Evolutionary conservation across 2,329 filamentous ascomycete genomes (phyloP).

Genomic region (Xylariaceae sp.): DNA sequence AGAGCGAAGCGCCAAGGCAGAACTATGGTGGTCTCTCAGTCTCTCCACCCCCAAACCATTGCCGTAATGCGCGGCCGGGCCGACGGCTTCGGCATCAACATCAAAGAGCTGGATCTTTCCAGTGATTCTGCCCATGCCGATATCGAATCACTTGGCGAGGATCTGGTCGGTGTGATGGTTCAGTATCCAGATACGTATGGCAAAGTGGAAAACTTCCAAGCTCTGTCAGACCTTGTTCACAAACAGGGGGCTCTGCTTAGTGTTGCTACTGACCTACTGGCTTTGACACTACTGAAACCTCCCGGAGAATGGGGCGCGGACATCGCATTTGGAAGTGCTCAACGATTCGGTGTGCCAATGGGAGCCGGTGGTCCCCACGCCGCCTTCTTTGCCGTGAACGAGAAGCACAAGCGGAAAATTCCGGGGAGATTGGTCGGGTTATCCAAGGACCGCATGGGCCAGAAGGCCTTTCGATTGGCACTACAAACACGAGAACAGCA

Average conservation of each 20-base stretch:
- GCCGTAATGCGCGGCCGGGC: conserved; percentile 78
- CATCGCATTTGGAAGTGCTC: conserved; percentile 87
- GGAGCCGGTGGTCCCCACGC: conserved; percentile 93
- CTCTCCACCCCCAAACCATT: conserved; percentile 79
- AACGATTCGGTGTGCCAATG: conserved; percentile 85
- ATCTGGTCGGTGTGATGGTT: conserved; percentile 82
- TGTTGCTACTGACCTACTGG: conserved; percentile 82
- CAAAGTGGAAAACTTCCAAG: conserved; percentile 66
- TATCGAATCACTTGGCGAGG: conserved; percentile 68
- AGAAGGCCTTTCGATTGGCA: conserved; percentile 73
- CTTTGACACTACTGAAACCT: conserved; percentile 77
- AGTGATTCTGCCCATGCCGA: conserved; percentile 51
- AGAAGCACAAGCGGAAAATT: conserved; percentile 91
- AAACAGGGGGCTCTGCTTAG: conserved; percentile 71
- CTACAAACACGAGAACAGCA: conserved; percentile 94
- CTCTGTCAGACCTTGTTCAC: conserved; percentile 70
- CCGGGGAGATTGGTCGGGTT: conserved; percentile 85
- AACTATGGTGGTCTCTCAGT: conserved; percentile 75
- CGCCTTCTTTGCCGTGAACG: conserved; percentile 87
- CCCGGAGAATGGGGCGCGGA: conserved; percentile 94
- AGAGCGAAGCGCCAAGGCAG: conserved; percentile 69
- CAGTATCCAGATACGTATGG: conserved; percentile 92
- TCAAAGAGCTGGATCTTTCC: conserved; percentile 66
- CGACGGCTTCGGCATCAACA: conserved; percentile 81
- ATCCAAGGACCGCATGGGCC: conserved; percentile 81